Evolutionary conservation across 257 asterid species (phyloP).

Genomic region (Ballota nigra): DNA sequence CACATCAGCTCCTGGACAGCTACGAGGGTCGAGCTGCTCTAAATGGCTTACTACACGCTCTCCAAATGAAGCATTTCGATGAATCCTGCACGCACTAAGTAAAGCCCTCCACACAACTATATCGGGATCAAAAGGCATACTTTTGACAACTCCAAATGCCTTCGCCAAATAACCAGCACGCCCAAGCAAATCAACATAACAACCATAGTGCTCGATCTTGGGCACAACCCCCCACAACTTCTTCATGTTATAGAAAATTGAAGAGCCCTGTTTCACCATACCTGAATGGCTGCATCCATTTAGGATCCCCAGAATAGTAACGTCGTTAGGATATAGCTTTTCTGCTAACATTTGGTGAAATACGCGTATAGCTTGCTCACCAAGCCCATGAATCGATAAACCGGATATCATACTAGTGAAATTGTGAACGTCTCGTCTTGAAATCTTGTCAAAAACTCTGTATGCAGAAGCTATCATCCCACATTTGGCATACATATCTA

Average conservation of each 20-base stretch:
- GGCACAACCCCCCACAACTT: slow-evolving; percentile 50
- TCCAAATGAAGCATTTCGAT: slow-evolving; percentile 48
- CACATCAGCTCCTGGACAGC: slow-evolving; percentile 44
- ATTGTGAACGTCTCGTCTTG: slow-evolving; percentile 45
- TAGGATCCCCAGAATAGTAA: slow-evolving; percentile 63
- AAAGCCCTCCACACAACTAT: slow-evolving; percentile 68
- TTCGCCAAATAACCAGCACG: slow-evolving; percentile 80
- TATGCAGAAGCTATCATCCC: slow-evolving; percentile 58
- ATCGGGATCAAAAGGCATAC: slow-evolving; percentile 67
- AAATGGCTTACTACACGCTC: slow-evolving; percentile 45
- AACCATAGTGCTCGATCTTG: slow-evolving; percentile 76
- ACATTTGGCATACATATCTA: slow-evolving; percentile 88
- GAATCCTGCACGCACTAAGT: slow-evolving; percentile 74
- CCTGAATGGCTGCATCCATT: slow-evolving; percentile 91
- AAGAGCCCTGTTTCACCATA: slow-evolving; percentile 56
- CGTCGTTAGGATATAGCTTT: slow-evolving; percentile 51
- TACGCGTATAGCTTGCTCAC: slow-evolving; percentile 44
- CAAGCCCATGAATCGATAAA: slow-evolving; percentile 65
- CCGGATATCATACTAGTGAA: slow-evolving; percentile 77
- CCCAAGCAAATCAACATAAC: slow-evolving; percentile 75
- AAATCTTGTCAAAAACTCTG: slow-evolving; percentile 41
- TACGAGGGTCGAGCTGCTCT: slow-evolving; percentile 37
- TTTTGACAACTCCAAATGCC: slow-evolving; percentile 58
- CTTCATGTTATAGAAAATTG: slow-evolving; percentile 64
- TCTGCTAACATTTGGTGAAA: slow-evolving; percentile 56